Evolutionary conservation across 768 basidiomycete species (phyloP), one percentile per base, ranked within the genome.

Genomic region (Tephrocybe sp.): DNA sequence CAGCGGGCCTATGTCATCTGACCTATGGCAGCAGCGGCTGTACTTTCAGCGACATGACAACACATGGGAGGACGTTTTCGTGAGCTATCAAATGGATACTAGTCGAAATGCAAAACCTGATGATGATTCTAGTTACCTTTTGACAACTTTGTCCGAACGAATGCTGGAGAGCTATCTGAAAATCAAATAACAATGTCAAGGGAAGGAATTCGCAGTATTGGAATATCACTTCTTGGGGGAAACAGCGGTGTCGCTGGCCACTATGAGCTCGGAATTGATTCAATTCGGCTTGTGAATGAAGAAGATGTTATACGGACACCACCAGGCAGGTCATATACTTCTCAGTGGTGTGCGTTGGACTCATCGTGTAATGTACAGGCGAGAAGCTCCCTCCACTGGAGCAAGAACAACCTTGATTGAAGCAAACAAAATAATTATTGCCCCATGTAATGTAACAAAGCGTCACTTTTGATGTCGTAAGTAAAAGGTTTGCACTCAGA

Each of bases 11-110:
- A 75, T 90, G 43, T 79, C 84, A 44, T 87, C 84, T 32, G 93
- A 96, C 65, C 73, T 98, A n/a, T 98, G 90, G 86, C 96, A 97
- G 64, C 94, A 98, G 59, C 80, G 91, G 28, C 74, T 98, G n/a
- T 90, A 81, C 68, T 89, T 94, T 65, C 73, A 77, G 44, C 77
- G 80, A 48, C 71, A 74, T 23, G 79, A 85, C 51, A 78, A 81
- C 21, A 70, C 74, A 3, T 95, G 93, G 93, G 88, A 93, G 65
- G 85, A 92, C 60, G 65, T 95, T 14, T 85, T 85, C 61, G 91
- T 90, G 56, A 59, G 85, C 77, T 23, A 7, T 51, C 44, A 24
- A 46, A 30, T 21, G 50, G 55, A 21, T 47, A 14, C 50, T 15
- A 17, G 59, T 48, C 42, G 60, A 46, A 18, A 38, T 37, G 47